Percentiles rank a stretch among this genome's conserved stretches.
phyloP scores from a whole-genome alignment of 1,284 basidiomycete genomes.

The Cryptococcus wingfieldii region DNA sequence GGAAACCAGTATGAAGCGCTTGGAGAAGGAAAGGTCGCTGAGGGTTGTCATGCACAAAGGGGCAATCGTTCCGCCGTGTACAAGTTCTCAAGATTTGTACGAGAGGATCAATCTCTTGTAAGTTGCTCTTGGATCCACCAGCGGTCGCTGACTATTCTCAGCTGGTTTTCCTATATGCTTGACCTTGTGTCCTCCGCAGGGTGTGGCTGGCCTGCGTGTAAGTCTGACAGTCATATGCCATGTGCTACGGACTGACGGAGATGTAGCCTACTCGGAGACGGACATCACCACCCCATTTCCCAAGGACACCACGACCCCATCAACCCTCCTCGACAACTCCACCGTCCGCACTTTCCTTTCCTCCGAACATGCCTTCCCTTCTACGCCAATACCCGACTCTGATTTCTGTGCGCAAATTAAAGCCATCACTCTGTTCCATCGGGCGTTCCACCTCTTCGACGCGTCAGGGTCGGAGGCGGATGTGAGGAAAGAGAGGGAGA shows the following conservation, averaged over 20 bases:
- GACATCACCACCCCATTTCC: constrained; percentile 47
- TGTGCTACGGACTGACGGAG: neutral
- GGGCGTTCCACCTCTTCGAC: constrained; percentile 22
- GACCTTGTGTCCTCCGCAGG: constrained; percentile 21
- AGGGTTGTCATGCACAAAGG: constrained; percentile 25
- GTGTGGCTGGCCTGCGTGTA: constrained; percentile 27
- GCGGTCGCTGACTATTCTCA: constrained; percentile 7
- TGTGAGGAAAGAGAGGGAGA: constrained; percentile 15
- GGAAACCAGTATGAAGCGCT: constrained; percentile 5
- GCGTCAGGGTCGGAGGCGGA: constrained; percentile 1
- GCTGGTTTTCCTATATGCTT: constrained; percentile 37
- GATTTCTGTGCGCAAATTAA: constrained; percentile 20
- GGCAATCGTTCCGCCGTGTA: constrained; percentile 20
- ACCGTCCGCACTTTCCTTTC: constrained; percentile 25
- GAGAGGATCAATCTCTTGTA: constrained; percentile 42
- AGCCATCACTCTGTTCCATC: constrained; percentile 21
- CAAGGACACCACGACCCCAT: constrained; percentile 16
- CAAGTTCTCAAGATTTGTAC: constrained; percentile 22
- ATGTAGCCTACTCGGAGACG: constrained; percentile 22
- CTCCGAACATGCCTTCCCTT: neutral
- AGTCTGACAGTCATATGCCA: neutral
- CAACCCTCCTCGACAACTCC: constrained; percentile 19
- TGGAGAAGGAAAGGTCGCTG: constrained; percentile 18
- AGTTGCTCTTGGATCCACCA: constrained; percentile 8
- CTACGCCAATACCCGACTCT: constrained; percentile 13